Evolutionary conservation across 805 yeast genomes (phyloP), one percentile per base, ranked within the genome.

Genomic region (Zygoascus biomembranicola): DNA sequence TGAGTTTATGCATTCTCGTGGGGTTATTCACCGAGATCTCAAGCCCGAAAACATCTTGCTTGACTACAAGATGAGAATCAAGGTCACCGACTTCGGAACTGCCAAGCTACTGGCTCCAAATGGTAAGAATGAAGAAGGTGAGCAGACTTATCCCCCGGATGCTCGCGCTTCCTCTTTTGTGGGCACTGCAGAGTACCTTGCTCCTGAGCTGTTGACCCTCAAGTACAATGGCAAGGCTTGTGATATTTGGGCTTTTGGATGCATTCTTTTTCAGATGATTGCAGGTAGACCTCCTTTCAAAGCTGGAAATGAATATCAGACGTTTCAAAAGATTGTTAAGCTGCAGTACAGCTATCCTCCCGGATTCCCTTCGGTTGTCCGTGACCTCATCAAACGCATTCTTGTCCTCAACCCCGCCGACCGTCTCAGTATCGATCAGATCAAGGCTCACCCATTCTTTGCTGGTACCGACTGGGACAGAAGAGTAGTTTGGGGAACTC

Each of bases 61-160:
- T 47, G 92, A 87, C 63, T 81, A 81, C 56, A 94, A 88, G 53
- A 88, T 90, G 79, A 84, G 87, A 62, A 71, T 94, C 55, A 89
- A 90, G 78, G 84, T 94, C 53, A 94, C 98, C 1, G 99, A 94
- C 70, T 94, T 94, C 69, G 99, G 99, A 10, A 96, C 98, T n/a
- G 99, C 98, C 1, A 89, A 87, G 66, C 73, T 88, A 5, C 70
- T 87, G 14, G 79, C 78, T 32, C 51, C 64, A 18, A 57, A 61
- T 42, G 59, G 60, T 16, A 35, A 44, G 10, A 50, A 54, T 28
- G 60, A 61, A 23, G 52, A 54, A 32, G 74, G 58, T 5, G 56
- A 57, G 18, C 56, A 55, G 11, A 57, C 56, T 13, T 66, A 65
- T 52, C 71, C 69, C 1, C 67, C 64, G n/a, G 75, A 70, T 31